Percentiles rank a stretch among this genome's conserved stretches.
These are phyloP conservation scores for Cladosporium phlei DNA, from an alignment of 2,329 filamentous ascomycete species.

Conservation along the genomic window DNA sequence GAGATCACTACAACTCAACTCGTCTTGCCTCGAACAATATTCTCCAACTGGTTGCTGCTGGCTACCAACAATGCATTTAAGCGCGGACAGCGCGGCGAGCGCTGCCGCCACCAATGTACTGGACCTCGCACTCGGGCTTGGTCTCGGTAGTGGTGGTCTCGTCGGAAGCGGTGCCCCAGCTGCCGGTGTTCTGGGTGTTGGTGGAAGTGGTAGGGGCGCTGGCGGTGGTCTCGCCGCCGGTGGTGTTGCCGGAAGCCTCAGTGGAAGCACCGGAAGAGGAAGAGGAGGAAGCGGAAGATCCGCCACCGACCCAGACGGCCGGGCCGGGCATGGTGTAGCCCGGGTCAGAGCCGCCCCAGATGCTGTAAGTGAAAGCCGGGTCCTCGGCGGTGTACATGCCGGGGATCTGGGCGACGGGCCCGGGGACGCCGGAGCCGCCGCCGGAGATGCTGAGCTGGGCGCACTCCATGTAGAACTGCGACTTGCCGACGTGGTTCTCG, in stretches of 20 bases:
- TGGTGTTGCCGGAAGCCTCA: background rate
- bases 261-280: background rate
- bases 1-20: too few species aligned
- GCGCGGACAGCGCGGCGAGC: slow-evolving; percentile 6
- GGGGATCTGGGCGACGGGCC: slow-evolving; percentile 19
- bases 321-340: slow-evolving; percentile 18
- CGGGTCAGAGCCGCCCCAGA: slow-evolving; percentile 16
- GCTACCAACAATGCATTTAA: background rate
- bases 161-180: background rate
- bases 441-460: slow-evolving; percentile 20
- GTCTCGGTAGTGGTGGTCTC: background rate
- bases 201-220: background rate
- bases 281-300: slow-evolving; percentile 11
- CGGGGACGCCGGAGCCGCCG: slow-evolving; percentile 18
- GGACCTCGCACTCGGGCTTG: slow-evolving; percentile 7
- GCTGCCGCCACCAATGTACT: slow-evolving; percentile 9
- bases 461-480: slow-evolving; percentile 19
- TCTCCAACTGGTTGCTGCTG: too few species aligned
- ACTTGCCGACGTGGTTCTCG: slow-evolving; percentile 18
- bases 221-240: background rate
- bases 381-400: slow-evolving; percentile 21
- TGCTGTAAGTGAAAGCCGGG: slow-evolving; percentile 21
- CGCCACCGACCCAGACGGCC: slow-evolving; percentile 15
- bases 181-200: background rate
- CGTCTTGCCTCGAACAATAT: too few species aligned